Evolutionary conservation across 441 rosid genomes (phyloP).

Genomic region (Erodium texanum): DNA sequence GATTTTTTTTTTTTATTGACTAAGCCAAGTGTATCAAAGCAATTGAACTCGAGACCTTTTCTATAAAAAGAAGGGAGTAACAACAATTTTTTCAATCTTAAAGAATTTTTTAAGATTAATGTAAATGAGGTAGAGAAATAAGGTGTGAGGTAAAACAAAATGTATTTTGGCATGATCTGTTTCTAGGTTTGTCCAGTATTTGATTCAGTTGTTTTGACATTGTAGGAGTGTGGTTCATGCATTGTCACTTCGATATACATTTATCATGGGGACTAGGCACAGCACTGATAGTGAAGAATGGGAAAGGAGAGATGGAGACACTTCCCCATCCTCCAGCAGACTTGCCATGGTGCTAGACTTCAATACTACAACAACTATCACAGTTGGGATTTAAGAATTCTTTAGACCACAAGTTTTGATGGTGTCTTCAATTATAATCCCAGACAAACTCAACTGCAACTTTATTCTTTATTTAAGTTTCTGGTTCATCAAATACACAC

Average conservation of each 20-base stretch:
- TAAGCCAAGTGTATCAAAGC: too few relatives aligned
- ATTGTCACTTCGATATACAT: slow-evolving; percentile 72
- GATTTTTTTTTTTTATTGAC: too few relatives aligned
- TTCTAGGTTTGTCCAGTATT: too few relatives aligned
- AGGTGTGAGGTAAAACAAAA: too few relatives aligned
- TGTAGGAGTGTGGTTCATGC: slow-evolving; percentile 43
- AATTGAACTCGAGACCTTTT: too few relatives aligned
- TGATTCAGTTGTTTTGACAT: not conserved
- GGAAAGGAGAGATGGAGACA: slow-evolving; percentile 42
- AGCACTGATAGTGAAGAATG: slow-evolving; percentile 59
- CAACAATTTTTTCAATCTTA: too few relatives aligned
- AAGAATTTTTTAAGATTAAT: too few relatives aligned
- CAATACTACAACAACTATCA: not conserved
- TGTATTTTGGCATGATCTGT: too few relatives aligned
- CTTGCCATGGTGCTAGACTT: slow-evolving; percentile 57
- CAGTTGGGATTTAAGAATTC: not conserved
- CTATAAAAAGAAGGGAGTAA: too few relatives aligned
- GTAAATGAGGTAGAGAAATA: too few relatives aligned
- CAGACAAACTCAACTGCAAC: too few relatives aligned
- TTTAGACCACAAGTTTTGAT: not conserved
- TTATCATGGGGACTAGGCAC: slow-evolving; percentile 77
- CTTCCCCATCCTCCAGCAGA: slow-evolving; percentile 71
- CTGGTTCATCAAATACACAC: not conserved
- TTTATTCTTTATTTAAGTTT: not conserved
- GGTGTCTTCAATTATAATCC: too few relatives aligned